A percentile compares a stretch with the other conserved stretches of the same genome.
phyloP scores from a whole-genome alignment of 139 green algal species.

The Zygnema circumcarinatum region DNA sequence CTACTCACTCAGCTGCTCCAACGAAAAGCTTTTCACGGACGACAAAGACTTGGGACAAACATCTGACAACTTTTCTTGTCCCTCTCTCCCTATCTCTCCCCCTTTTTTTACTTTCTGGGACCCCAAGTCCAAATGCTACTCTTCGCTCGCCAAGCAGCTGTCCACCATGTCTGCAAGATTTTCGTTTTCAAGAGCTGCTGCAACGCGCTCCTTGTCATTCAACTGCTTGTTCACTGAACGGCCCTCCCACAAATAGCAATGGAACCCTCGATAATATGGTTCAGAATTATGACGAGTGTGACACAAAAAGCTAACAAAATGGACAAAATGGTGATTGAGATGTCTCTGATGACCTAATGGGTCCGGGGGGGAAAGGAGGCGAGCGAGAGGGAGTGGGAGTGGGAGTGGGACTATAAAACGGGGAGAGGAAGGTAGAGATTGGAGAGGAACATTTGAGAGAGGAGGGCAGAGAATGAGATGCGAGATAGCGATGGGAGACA shows the following conservation, averaged over 20 bases:
- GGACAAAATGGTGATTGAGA: neutral
- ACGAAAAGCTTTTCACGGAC: no score
- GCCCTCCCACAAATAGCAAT: neutral
- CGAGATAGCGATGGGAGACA: no score
- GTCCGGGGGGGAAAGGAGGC: neutral
- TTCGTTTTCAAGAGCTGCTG: conserved; percentile 95
- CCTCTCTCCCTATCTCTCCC: no score
- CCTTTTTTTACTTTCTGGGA: no score
- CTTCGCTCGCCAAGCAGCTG: conserved; percentile 72
- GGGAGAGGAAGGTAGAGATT: neutral
- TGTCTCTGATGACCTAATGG: neutral
- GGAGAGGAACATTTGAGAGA: neutral
- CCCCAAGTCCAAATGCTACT: conserved; percentile 3
- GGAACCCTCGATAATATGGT: conserved; percentile 7
- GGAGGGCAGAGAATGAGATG: neutral
- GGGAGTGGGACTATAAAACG: neutral
- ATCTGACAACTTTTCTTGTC: no score
- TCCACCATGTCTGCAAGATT: conserved; percentile 92
- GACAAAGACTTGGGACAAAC: no score
- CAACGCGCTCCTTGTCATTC: conserved; percentile 97
- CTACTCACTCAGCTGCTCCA: no score
- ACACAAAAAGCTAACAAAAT: neutral
- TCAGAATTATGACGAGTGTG: neutral
- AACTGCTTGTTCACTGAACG: conserved; percentile 98
- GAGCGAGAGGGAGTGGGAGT: conserved; percentile 11